phyloP scores from a whole-genome alignment of 768 basidiomycete genomes.

The Macrolepiota fuliginosa region DNA sequence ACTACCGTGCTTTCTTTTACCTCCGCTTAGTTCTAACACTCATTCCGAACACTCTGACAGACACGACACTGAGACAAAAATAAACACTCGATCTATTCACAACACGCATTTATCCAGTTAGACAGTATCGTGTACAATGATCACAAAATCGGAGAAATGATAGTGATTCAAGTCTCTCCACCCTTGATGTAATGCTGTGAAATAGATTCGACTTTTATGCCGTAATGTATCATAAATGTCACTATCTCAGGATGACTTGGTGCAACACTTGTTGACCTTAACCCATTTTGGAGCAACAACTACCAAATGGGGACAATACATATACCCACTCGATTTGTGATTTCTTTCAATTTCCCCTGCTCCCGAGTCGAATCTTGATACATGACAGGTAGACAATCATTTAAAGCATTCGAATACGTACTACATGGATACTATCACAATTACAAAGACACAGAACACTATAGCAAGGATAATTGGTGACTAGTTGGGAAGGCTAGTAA shows the following conservation, averaged over 20 bases:
- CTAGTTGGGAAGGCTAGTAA: not conserved
- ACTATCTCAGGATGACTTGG: not conserved
- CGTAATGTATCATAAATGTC: not conserved
- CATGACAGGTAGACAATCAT: not conserved
- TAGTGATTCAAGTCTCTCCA: not conserved
- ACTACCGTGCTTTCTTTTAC: conserved; percentile 2
- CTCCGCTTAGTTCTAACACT: conserved; percentile 9
- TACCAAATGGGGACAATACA: conserved; percentile 26
- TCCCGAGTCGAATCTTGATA: not conserved
- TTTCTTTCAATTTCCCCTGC: not conserved
- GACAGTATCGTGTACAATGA: not conserved
- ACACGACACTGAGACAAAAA: conserved; percentile 35
- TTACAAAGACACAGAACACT: conserved; percentile 2
- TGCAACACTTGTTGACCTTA: conserved; percentile 10
- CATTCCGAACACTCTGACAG: conserved; percentile 24
- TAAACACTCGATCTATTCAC: not conserved
- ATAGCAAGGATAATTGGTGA: not conserved
- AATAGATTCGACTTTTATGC: not conserved
- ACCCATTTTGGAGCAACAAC: conserved; percentile 31
- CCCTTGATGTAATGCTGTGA: not conserved
- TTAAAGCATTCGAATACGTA: not conserved
- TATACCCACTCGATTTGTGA: not conserved
- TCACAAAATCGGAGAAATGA: not conserved
- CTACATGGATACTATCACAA: not conserved
- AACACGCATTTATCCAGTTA: not conserved